Evolutionary conservation across 2,329 filamentous ascomycete genomes (phyloP), one percentile per base, ranked within the genome.

Genomic region (Fusarium annulatum): DNA sequence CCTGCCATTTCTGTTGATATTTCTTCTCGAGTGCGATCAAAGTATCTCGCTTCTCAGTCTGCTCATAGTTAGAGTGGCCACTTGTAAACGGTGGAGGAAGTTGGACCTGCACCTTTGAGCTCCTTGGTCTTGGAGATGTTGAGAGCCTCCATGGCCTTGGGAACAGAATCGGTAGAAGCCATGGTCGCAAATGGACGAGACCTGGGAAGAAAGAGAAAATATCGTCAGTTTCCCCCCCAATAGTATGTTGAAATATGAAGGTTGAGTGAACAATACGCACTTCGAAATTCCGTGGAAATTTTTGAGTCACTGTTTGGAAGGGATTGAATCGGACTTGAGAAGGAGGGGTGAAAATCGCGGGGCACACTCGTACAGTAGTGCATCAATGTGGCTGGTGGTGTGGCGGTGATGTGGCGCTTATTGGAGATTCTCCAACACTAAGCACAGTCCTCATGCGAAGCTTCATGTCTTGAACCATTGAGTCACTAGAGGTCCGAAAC

Each of bases 41-140:
- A 57, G 91, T 89, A 80, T 97, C 94, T 81, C 95, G 88, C 85
- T 97, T 97, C 79, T 97, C 94, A 43, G 95, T 97, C 89, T 94
- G 78, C 63, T 66, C 49, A 70, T 70, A 74, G 76, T 74, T 55
- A 71, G 66, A 23, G 62, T 30, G 16, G n/a, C 34, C 6, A 55
- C 52, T 55, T 69, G n/a, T 7, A 28, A 36, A 61, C 14, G 62
- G 18, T 68, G 34, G 38, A 41, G 28, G n/a, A 61, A 46, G 39
- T 58, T 61, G 49, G 42, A 83, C 85, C 63, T 83, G 86, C 87
- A 70, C 88, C 88, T 81, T 89, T 90, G 79, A 90, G 83, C 82
- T 90, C 88, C 81, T 90, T 90, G 64, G 87, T 89, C 80, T 89
- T 89, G 80, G 87, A 89, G 75, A 89, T 83, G 67, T 84, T 82